A percentile compares a stretch with the other conserved stretches of the same genome.
Conservation (phyloP, 352 stramenopile species). For the Phytophthora gonapodyides region DNA sequence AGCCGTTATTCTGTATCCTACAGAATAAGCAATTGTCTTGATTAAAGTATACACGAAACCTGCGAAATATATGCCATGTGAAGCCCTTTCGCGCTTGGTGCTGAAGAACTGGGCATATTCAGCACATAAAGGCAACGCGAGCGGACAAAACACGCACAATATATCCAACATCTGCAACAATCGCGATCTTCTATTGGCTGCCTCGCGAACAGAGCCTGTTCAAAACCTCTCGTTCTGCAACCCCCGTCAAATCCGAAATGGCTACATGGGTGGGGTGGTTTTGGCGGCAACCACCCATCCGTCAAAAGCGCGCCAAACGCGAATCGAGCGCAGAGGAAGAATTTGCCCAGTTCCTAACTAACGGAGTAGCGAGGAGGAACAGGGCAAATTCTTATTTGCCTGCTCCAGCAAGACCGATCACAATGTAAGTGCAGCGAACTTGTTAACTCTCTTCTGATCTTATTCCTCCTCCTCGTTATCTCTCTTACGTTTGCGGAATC, state of each 20-base stretch:
- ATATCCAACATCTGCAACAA: background rate
- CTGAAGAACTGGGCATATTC: background rate
- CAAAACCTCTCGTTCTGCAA: background rate
- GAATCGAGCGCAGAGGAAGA: no score
- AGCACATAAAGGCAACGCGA: background rate
- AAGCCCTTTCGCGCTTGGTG: background rate
- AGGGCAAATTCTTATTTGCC: no score
- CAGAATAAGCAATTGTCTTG: no score
- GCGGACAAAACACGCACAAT: background rate
- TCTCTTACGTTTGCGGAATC: slow-evolving; percentile 11
- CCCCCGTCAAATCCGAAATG: background rate
- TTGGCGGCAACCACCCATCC: no score
- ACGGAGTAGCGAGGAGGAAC: no score
- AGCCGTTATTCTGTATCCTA: no score
- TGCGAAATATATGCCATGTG: background rate
- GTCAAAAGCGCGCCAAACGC: no score
- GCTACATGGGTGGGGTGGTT: no score
- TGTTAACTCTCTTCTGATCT: no score
- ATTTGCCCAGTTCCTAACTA: no score
- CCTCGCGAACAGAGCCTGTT: background rate
- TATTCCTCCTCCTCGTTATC: background rate
- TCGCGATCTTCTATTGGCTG: background rate
- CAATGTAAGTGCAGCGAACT: no score
- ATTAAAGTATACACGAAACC: background rate
- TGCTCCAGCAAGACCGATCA: no score